Evolutionary conservation across 2,329 filamentous ascomycete species (phyloP).

Genomic region (Plenodomus lindquistii): DNA sequence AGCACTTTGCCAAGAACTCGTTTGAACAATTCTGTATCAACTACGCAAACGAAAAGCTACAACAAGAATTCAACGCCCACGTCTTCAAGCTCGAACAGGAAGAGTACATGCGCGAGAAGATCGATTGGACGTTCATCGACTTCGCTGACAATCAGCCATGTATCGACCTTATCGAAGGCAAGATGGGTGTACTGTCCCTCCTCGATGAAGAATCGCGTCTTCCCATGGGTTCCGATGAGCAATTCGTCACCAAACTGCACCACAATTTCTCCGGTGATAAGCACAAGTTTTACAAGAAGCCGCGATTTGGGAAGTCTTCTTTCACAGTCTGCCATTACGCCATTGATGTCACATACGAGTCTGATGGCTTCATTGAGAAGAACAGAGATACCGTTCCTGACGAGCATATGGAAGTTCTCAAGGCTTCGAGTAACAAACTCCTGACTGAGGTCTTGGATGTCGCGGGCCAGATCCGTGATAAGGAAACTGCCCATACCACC

Average conservation of each 20-base stretch:
- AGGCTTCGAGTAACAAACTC: constrained; percentile 82
- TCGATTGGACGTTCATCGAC: constrained; percentile 99
- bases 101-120: constrained; percentile 93
- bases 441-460: constrained; percentile 82
- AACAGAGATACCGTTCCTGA: constrained; percentile 98
- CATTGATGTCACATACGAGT: constrained; percentile 97
- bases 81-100: constrained; percentile 99
- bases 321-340: constrained; percentile 99
- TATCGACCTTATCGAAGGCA: constrained; percentile 97
- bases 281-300: constrained; percentile 98
- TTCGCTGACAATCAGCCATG: constrained; percentile 99
- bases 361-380: constrained; percentile 98
- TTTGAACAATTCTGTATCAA: constrained; percentile 99
- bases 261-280: constrained; percentile 90
- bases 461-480: constrained; percentile 84
- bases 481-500: constrained; percentile 66
- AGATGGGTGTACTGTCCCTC: constrained; percentile 87
- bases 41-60: constrained; percentile 98
- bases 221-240: constrained; percentile 96
- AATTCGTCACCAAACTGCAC: constrained; percentile 95
- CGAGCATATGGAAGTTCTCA: constrained; percentile 93
- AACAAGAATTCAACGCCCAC: constrained; percentile 99
- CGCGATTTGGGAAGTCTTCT: constrained; percentile 92
- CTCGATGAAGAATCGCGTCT: constrained; percentile 95
- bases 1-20: constrained; percentile 99